Conservation (phyloP, 169 alveolate genomes). For the Cryptosporidium bovis region DNA sequence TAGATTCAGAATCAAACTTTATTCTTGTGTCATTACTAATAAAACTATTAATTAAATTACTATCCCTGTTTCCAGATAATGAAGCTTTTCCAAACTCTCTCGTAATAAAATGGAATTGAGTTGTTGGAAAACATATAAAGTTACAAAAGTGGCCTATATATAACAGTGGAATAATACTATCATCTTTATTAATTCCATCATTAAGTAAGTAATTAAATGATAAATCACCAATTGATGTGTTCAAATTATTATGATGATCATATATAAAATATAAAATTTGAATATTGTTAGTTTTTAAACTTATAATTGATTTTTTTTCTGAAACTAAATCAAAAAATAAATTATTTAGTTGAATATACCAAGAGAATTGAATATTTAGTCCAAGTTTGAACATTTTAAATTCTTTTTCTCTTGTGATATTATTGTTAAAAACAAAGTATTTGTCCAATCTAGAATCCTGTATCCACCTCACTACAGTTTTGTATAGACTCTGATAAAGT, state of each 20-base stretch:
- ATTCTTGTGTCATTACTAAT: not conserved
- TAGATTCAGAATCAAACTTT: not conserved
- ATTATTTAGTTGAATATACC: slow-evolving; percentile 44
- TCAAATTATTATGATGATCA: slow-evolving; percentile 24
- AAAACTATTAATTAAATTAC: not conserved
- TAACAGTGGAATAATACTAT: slow-evolving; percentile 16
- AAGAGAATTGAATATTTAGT: slow-evolving; percentile 33
- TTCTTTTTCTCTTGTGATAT: slow-evolving; percentile 32
- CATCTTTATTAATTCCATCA: not conserved
- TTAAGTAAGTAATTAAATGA: not conserved
- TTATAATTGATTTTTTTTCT: slow-evolving; percentile 14
- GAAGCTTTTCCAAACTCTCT: not conserved
- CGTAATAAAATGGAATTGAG: slow-evolving; percentile 23
- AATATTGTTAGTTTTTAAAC: not conserved
- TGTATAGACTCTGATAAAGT: slow-evolving; percentile 32
- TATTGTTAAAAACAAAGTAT: slow-evolving; percentile 10
- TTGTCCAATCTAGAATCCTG: slow-evolving; percentile 18
- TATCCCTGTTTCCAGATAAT: not conserved
- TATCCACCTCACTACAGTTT: slow-evolving; percentile 5
- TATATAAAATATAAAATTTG: slow-evolving; percentile 26
- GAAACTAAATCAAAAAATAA: slow-evolving; percentile 49
- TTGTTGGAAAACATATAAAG: slow-evolving; percentile 19
- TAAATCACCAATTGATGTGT: slow-evolving; percentile 12
- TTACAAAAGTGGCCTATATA: not conserved
- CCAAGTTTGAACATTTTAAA: slow-evolving; percentile 44